phyloP scores from a whole-genome alignment of 768 basidiomycete species.

The Dioszegia aurantiaca region DNA sequence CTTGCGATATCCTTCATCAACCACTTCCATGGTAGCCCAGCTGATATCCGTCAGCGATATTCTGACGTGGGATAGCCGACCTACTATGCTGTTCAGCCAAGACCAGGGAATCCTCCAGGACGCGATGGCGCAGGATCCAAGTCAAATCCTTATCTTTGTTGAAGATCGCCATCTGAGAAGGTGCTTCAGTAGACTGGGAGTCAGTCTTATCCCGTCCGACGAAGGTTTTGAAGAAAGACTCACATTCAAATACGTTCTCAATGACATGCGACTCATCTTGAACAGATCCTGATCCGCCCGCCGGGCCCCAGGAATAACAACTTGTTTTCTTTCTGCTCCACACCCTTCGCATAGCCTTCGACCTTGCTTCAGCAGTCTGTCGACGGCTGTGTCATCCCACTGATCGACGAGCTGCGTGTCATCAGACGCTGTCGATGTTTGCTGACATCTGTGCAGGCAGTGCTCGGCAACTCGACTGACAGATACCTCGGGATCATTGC shows the following conservation, averaged over 20 bases:
- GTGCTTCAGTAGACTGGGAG: background rate
- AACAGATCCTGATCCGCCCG: slow-evolving; percentile 35
- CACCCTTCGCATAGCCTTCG: background rate
- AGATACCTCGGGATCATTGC: slow-evolving; percentile 7
- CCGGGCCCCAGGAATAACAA: no score
- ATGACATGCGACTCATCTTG: slow-evolving; percentile 26
- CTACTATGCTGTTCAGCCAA: slow-evolving; percentile 44
- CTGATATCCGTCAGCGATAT: slow-evolving; percentile 11
- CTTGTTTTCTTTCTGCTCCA: background rate
- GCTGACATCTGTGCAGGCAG: slow-evolving; percentile 1
- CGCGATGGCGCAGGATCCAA: slow-evolving; percentile 31
- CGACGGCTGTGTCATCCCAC: background rate
- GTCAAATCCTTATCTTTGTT: slow-evolving; percentile 24
- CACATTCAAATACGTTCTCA: slow-evolving; percentile 35
- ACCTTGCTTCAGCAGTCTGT: background rate
- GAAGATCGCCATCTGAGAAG: slow-evolving; percentile 1
- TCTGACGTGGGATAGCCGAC: slow-evolving; percentile 1
- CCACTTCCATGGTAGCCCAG: slow-evolving; percentile 45
- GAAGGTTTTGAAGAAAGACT: background rate
- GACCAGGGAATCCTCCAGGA: slow-evolving; percentile 41
- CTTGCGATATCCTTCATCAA: slow-evolving; percentile 33
- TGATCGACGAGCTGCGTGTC: background rate
- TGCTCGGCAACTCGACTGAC: background rate
- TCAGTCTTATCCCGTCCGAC: background rate
- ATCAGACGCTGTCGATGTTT: background rate